Evolutionary conservation across 495 filamentous ascomycete genomes (phyloP).

Genomic region (Zalerion maritima): DNA sequence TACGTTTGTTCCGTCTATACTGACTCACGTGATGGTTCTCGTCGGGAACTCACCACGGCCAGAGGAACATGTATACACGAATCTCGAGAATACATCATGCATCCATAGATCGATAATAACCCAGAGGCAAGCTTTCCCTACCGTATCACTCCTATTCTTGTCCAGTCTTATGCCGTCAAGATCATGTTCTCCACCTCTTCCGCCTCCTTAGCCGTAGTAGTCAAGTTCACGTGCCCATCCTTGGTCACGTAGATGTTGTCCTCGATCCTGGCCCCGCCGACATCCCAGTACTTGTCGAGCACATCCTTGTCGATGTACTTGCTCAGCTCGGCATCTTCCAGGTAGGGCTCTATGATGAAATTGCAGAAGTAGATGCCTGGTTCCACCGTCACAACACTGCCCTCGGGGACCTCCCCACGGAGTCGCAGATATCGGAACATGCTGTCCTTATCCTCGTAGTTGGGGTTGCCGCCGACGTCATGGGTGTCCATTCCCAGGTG

Average conservation of each 20-base stretch:
- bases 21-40: too few relatives aligned
- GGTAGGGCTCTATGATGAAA: conserved; percentile 78
- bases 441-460: conserved; percentile 68
- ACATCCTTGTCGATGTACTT: conserved; percentile 62
- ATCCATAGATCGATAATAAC: too few relatives aligned
- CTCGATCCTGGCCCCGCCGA: conserved; percentile 57
- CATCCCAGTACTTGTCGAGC: conserved; percentile 72
- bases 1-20: too few relatives aligned
- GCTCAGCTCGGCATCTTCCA: conserved; percentile 51
- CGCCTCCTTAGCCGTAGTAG: conserved; percentile 56
- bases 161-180: conserved; percentile 7
- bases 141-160: too few relatives aligned
- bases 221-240: conserved; percentile 66
- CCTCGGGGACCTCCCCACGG: conserved; percentile 57
- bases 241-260: conserved; percentile 70
- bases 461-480: conserved; percentile 75
- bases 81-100: too few relatives aligned
- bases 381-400: conserved; percentile 78
- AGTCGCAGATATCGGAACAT: conserved; percentile 81
- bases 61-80: too few relatives aligned
- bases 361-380: conserved; percentile 89
- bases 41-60: too few relatives aligned
- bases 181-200: conserved; percentile 54
- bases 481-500: conserved; percentile 93
- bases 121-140: too few relatives aligned